Percentiles rank a stretch among this genome's conserved stretches.
phyloP scores from a whole-genome alignment of 176 grass and related monocot species.

The Zea luxurians region DNA sequence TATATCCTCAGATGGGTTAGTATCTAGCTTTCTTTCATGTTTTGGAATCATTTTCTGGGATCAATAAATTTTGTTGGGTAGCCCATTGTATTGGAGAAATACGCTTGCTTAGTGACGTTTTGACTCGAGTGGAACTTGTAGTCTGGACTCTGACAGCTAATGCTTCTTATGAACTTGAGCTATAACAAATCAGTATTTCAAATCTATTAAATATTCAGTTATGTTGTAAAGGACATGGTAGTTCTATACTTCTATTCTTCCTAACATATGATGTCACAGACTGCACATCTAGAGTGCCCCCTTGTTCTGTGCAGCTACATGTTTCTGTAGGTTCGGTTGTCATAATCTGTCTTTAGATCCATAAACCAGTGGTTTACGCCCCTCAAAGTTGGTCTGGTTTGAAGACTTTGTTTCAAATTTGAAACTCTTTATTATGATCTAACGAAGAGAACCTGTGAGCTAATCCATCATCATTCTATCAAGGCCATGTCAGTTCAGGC shows the following conservation, averaged over 20 bases:
- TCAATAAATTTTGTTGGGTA: slow-evolving; percentile 22
- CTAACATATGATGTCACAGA: background rate
- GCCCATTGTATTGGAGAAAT: slow-evolving; percentile 16
- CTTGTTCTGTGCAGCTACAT: background rate
- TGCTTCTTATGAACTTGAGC: too few relatives aligned
- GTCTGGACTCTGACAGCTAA: too few relatives aligned
- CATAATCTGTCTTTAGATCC: background rate
- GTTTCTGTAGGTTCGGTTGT: slow-evolving; percentile 4
- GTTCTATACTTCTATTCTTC: background rate
- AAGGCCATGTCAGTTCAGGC: background rate
- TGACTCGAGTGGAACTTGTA: background rate
- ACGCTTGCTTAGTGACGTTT: slow-evolving; percentile 6
- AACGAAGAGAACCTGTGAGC: background rate
- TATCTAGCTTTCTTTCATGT: slow-evolving; percentile 11
- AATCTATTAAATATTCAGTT: too few relatives aligned
- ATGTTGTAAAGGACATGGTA: slow-evolving; percentile 1
- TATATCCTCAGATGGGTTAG: slow-evolving; percentile 94
- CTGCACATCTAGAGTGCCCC: background rate
- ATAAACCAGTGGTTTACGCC: too few relatives aligned
- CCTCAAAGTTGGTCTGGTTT: background rate
- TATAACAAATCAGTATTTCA: too few relatives aligned
- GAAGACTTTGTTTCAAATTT: background rate
- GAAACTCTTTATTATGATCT: background rate
- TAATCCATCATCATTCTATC: background rate
- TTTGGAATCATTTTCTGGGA: slow-evolving; percentile 11